Percentiles rank a stretch among this genome's conserved stretches.
Conservation (phyloP, 2,329 filamentous ascomycete species). For the Apiospora hydei region DNA sequence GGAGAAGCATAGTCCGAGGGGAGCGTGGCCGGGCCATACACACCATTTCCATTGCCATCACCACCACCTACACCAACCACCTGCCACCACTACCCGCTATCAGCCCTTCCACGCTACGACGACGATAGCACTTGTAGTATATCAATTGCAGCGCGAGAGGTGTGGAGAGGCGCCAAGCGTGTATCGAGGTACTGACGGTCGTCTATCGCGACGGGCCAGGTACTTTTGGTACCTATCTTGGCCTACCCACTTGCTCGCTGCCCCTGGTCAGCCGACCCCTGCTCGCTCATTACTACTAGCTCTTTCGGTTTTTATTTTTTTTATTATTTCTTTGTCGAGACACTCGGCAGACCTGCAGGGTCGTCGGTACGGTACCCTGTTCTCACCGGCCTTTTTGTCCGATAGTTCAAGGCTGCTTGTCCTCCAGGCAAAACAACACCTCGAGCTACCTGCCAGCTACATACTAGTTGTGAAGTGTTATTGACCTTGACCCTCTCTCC, state of each 20-base stretch:
- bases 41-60: not conserved
- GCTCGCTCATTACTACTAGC: constrained; percentile 20
- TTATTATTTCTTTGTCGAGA: constrained; percentile 21
- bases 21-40: not conserved
- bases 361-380: constrained; percentile 23
- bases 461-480: constrained; percentile 30
- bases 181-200: not conserved
- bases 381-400: constrained; percentile 3
- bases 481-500: constrained; percentile 37
- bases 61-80: not conserved
- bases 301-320: not conserved
- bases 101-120: not conserved
- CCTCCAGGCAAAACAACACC: constrained; percentile 28
- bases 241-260: not conserved
- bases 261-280: constrained; percentile 19
- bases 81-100: not conserved
- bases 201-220: constrained; percentile 14
- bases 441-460: constrained; percentile 28
- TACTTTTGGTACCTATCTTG: constrained; percentile 10
- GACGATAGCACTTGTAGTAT: constrained; percentile 8
- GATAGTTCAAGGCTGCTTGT: constrained; percentile 18
- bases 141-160: constrained; percentile 16
- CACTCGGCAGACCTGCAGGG: constrained; percentile 27
- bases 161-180: not conserved
- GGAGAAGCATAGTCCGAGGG: not conserved